Evolutionary conservation across 2,329 filamentous ascomycete genomes (phyloP).

Genomic region (Colletotrichum aenigma): DNA sequence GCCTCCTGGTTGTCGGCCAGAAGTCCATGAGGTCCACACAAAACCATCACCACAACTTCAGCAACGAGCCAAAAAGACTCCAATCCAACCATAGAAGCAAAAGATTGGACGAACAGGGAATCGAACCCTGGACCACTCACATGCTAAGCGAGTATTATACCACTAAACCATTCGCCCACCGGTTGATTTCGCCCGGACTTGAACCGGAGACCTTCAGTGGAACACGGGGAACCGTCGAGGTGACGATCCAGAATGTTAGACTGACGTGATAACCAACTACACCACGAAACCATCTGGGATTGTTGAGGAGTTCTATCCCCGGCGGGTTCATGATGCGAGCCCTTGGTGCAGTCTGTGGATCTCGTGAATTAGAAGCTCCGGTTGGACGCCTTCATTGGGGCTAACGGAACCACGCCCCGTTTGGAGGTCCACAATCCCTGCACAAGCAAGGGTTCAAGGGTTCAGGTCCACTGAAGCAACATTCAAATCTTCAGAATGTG

Average conservation of each 20-base stretch:
- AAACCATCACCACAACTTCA: accelerated
- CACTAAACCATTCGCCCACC: conserved; percentile 17
- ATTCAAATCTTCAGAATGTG: neutral
- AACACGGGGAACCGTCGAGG: neutral
- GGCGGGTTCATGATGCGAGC: neutral
- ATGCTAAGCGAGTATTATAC: conserved; percentile 22
- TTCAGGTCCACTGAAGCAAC: neutral
- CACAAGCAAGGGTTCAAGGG: neutral
- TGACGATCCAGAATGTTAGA: conserved; percentile 38
- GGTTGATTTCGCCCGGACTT: conserved; percentile 16
- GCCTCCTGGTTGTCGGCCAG: accelerated
- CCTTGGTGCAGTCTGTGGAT: neutral
- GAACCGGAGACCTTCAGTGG: conserved; percentile 21
- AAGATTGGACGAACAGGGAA: conserved; percentile 17
- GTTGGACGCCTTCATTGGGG: neutral
- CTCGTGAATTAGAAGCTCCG: neutral
- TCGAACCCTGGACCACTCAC: conserved; percentile 19
- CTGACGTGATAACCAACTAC: conserved; percentile 54
- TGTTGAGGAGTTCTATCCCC: accelerated
- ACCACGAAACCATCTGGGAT: conserved; percentile 24
- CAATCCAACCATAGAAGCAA: conserved; percentile 26
- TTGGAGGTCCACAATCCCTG: neutral
- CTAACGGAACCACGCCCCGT: neutral
- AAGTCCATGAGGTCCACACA: too few species aligned
- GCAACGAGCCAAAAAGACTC: neutral